Conservation (phyloP, 2,329 filamentous ascomycete species). For the Byssoonygena ceratinophila region DNA sequence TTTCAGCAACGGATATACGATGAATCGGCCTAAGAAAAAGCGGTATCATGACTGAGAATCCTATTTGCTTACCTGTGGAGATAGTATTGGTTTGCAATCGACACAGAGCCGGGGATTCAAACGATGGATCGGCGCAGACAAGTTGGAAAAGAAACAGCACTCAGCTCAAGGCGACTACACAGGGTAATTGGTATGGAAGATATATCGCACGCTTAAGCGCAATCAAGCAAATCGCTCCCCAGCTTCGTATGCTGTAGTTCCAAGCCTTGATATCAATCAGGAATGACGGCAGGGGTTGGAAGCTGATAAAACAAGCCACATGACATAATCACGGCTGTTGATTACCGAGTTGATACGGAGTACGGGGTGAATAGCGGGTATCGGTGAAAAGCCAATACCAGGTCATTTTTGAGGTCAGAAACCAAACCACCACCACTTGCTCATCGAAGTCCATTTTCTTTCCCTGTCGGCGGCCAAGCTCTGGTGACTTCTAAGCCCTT, state of each 20-base stretch:
- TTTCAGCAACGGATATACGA: no score
- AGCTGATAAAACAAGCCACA: constrained; percentile 4
- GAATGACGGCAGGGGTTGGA: not conserved
- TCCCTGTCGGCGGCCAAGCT: no score
- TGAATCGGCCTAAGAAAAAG: no score
- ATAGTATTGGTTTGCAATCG: not conserved
- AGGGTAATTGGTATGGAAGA: not conserved
- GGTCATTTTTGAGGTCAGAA: no score
- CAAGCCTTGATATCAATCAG: not conserved
- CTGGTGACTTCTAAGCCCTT: no score
- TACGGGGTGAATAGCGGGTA: no score
- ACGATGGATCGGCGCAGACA: not conserved
- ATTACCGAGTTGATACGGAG: no score
- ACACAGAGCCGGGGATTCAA: not conserved
- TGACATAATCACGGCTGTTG: constrained; percentile 6
- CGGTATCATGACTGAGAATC: no score
- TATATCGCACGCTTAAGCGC: not conserved
- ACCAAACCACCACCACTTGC: no score
- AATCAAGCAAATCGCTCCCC: not conserved
- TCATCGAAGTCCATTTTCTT: no score
- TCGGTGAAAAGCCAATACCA: no score
- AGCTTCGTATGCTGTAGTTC: not conserved
- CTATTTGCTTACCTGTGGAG: not conserved
- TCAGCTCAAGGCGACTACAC: not conserved
- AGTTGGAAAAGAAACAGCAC: not conserved